These are phyloP conservation scores for Phytophthora rubi DNA, from an alignment of 352 stramenopile genomes.

Conservation along the genomic window DNA sequence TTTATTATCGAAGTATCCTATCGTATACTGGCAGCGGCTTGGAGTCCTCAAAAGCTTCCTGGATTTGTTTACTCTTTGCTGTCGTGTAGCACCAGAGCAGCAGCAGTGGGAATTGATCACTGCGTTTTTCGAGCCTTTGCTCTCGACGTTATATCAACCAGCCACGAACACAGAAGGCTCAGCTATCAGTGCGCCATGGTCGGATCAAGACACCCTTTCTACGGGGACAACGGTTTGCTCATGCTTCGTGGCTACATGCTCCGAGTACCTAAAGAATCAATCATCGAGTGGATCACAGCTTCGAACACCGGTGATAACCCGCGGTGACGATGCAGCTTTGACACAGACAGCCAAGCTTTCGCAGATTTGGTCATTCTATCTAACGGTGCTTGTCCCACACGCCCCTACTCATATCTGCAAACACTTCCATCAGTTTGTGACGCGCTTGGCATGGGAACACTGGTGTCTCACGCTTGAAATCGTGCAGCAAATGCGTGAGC, in stretches of 20 bases:
- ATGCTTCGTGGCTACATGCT: constrained; percentile 80
- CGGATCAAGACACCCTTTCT: constrained; percentile 71
- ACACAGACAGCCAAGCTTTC: constrained; percentile 62
- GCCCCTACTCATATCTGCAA: constrained; percentile 83
- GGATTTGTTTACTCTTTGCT: constrained; percentile 80
- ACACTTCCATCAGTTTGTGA: constrained; percentile 83
- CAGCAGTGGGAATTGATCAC: constrained; percentile 77
- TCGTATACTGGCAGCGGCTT: constrained; percentile 74
- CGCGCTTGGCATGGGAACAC: constrained; percentile 80
- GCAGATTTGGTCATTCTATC: constrained; percentile 84
- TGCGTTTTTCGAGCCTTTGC: constrained; percentile 78
- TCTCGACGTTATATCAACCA: constrained; percentile 83
- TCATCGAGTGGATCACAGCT: neutral
- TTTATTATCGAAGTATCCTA: constrained; percentile 43
- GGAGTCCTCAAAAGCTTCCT: constrained; percentile 80
- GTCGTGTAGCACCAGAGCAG: constrained; percentile 57
- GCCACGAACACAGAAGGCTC: constrained; percentile 74
- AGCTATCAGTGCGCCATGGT: constrained; percentile 71
- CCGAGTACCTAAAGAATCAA: constrained; percentile 63
- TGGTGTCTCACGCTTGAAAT: constrained; percentile 86
- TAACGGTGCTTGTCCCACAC: constrained; percentile 74
- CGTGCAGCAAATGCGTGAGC: constrained; percentile 84
- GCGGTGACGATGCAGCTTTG: constrained; percentile 23
- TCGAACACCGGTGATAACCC: neutral
- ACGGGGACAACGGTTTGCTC: constrained; percentile 81